phyloP scores from a whole-genome alignment of 2,329 filamentous ascomycete species.

The Fragosphaeria purpurea region DNA sequence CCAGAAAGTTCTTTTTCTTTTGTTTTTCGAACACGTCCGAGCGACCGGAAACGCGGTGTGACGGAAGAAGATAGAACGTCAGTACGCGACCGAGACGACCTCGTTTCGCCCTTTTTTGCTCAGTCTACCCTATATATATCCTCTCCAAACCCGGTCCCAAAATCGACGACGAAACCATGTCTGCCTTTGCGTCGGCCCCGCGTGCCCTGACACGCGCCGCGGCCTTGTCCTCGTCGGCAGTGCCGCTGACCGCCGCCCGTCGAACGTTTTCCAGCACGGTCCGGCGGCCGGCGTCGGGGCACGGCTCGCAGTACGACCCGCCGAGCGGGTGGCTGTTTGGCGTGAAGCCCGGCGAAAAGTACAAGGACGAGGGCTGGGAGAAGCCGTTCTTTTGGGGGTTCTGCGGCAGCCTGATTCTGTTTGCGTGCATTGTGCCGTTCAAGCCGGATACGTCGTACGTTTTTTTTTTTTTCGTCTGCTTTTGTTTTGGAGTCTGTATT shows the following conservation, averaged over 20 bases:
- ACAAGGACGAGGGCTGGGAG: constrained; percentile 96
- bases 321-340: constrained; percentile 89
- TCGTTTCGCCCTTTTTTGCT: too few species aligned
- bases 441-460: constrained; percentile 99
- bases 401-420: constrained; percentile 64
- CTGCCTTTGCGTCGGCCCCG: constrained; percentile 1
- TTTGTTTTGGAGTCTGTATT: constrained; percentile 7
- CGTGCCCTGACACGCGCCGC: not conserved
- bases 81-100: too few species aligned
- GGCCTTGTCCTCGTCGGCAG: not conserved
- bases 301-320: constrained; percentile 77
- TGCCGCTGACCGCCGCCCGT: not conserved
- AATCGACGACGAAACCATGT: not conserved
- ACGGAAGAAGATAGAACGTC: too few species aligned
- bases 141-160: too few species aligned
- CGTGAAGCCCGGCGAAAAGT: constrained; percentile 89
- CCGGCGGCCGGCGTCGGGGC: constrained; percentile 28
- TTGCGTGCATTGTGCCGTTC: constrained; percentile 76
- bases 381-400: constrained; percentile 75
- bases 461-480: constrained; percentile 7
- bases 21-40: too few species aligned
- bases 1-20: too few species aligned
- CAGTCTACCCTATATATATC: too few species aligned
- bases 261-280: constrained; percentile 10
- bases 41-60: too few species aligned